A percentile compares a stretch with the other conserved stretches of the same genome.
phyloP scores from a whole-genome alignment of 257 asterid genomes.

The Solanum habrochaites region DNA sequence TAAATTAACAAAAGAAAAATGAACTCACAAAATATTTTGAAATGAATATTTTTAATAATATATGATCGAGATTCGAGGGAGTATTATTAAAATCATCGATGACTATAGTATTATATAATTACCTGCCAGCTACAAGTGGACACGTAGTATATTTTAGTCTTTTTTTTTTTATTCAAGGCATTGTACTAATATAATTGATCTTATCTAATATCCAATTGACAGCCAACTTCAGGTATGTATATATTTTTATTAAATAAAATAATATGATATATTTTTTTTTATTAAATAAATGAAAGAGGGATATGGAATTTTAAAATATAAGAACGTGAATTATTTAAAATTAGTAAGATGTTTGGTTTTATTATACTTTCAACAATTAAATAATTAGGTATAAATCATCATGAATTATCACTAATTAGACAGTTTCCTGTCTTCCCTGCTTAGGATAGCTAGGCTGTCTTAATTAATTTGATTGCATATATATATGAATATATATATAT shows the following conservation, averaged over 20 bases:
- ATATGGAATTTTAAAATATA: background rate
- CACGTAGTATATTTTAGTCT: background rate
- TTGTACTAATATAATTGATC: background rate
- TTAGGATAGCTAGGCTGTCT: background rate
- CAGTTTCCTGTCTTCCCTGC: background rate
- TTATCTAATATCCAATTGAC: background rate
- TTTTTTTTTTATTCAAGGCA: background rate
- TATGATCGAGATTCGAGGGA: background rate
- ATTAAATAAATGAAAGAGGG: background rate
- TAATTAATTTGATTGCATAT: background rate
- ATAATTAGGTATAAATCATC: background rate
- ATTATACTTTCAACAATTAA: background rate
- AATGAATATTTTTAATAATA: background rate
- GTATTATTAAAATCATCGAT: background rate
- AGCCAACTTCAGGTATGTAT: background rate
- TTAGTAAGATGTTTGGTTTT: background rate
- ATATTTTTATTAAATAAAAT: background rate
- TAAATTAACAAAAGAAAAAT: background rate
- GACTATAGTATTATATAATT: background rate
- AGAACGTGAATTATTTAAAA: background rate
- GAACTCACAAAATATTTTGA: too few relatives aligned
- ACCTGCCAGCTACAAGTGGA: background rate
- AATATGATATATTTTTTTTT: too few relatives aligned
- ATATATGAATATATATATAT: too few relatives aligned
- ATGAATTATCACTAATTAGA: background rate